Conservation (phyloP, 2,329 filamentous ascomycete species). For the Reticulascus tulasneorum region DNA sequence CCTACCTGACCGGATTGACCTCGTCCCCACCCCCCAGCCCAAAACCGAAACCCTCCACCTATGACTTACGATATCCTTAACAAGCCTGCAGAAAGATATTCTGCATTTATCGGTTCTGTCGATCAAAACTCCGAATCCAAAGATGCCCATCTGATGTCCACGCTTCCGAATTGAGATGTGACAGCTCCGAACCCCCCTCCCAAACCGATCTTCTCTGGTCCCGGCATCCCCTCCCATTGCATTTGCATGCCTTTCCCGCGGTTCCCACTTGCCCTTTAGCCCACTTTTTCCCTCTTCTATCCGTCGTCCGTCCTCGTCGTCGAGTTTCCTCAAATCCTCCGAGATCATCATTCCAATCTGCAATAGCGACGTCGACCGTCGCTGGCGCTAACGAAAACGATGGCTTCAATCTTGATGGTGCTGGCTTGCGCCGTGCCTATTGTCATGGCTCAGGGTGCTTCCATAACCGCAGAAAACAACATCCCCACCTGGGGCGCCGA, state of each 20-base stretch:
- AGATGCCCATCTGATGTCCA: constrained; percentile 17
- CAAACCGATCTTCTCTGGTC: constrained; percentile 6
- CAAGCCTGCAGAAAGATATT: too few species aligned
- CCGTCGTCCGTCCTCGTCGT: constrained; percentile 2
- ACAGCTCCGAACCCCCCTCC: constrained; percentile 15
- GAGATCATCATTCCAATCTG: constrained; percentile 8
- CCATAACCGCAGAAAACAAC: constrained; percentile 25
- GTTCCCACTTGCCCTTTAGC: neutral
- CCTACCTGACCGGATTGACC: too few species aligned
- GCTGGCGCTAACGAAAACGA: constrained; percentile 21
- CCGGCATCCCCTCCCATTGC: constrained; percentile 6
- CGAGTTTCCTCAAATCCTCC: constrained; percentile 3
- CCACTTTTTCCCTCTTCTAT: constrained; percentile 11
- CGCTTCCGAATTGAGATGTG: constrained; percentile 22
- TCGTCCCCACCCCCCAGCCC: too few species aligned
- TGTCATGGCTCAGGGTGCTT: constrained; percentile 28
- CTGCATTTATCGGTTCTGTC: constrained; percentile 1
- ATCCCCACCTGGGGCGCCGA: constrained; percentile 34
- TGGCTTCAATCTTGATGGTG: constrained; percentile 26
- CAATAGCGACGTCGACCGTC: constrained; percentile 34
- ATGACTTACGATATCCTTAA: too few species aligned
- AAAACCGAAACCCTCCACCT: too few species aligned
- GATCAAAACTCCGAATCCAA: constrained; percentile 22
- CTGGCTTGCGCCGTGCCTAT: constrained; percentile 27
- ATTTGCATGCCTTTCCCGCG: neutral